Evolutionary conservation across 1,284 basidiomycete species (phyloP).

Genomic region (Cryptococcus neoformans): DNA sequence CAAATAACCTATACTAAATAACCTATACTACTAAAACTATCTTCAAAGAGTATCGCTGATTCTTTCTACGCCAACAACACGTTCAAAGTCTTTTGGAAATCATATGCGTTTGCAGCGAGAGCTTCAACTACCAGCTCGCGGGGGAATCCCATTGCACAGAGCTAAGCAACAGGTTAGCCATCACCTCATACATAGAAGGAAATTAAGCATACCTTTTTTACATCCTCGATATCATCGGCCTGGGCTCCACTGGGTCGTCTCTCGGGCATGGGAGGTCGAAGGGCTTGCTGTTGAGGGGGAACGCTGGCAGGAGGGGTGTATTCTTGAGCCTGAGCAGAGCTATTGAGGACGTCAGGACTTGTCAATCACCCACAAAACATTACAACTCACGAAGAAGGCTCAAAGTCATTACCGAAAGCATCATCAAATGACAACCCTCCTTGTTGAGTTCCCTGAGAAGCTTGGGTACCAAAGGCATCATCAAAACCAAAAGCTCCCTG

Average conservation of each 20-base stretch:
- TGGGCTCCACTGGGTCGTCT: constrained; percentile 36
- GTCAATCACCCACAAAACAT: not conserved
- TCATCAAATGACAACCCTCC: constrained; percentile 56
- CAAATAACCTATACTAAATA: too few relatives aligned
- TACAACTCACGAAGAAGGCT: constrained; percentile 17
- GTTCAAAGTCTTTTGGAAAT: constrained; percentile 49
- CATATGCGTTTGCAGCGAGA: constrained; percentile 47
- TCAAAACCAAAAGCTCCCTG: constrained; percentile 11
- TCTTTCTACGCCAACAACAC: constrained; percentile 31
- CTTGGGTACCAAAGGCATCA: not conserved
- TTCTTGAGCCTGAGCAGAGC: not conserved
- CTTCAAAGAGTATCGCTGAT: not conserved
- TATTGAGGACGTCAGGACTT: not conserved
- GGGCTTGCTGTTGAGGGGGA: constrained; percentile 15
- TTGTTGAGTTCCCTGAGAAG: constrained; percentile 3
- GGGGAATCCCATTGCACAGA: constrained; percentile 49
- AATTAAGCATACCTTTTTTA: constrained; percentile 24
- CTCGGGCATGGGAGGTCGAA: constrained; percentile 31
- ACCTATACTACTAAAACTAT: too few relatives aligned
- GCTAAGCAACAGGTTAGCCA: constrained; percentile 15
- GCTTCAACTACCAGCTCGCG: constrained; percentile 44
- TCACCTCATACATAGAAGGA: not conserved
- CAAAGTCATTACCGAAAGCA: constrained; percentile 52
- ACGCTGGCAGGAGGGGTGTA: constrained; percentile 23
- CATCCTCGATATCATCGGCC: constrained; percentile 48